Percentiles rank a stretch among this genome's conserved stretches.
Conservation (phyloP, 2,329 filamentous ascomycete species). For the Helotiales sp. region DNA sequence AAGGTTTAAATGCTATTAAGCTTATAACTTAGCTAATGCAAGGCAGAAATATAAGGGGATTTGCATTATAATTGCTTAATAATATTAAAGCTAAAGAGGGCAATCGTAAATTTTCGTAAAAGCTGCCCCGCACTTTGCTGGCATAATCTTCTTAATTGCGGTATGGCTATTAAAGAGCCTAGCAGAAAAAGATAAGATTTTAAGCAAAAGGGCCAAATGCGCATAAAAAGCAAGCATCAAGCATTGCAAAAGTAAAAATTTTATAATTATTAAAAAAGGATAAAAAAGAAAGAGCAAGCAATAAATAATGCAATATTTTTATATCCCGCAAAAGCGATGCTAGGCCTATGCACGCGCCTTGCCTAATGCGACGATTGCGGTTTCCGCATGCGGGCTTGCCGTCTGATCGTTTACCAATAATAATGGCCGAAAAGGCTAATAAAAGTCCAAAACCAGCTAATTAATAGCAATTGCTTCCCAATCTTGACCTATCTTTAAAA, state of each 20-base stretch:
- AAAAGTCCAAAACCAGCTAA: too few species aligned
- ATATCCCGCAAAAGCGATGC: conserved; percentile 10
- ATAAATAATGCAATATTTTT: conserved; percentile 3
- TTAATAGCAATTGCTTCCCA: too few species aligned
- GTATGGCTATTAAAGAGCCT: conserved; percentile 23
- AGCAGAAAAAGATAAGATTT: conserved; percentile 17
- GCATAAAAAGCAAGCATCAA: too few species aligned
- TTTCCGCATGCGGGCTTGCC: neutral
- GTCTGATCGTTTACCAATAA: conserved; percentile 1
- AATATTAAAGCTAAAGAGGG: conserved; percentile 25
- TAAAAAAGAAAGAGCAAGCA: neutral
- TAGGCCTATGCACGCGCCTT: conserved; percentile 8
- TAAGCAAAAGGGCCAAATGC: too few species aligned
- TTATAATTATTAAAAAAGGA: neutral
- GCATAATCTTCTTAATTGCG: conserved; percentile 25
- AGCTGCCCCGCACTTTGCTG: conserved; percentile 25
- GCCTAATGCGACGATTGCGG: neutral
- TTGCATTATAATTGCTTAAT: conserved; percentile 18
- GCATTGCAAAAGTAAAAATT: neutral
- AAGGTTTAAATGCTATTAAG: conserved; percentile 19
- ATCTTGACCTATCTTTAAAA: too few species aligned
- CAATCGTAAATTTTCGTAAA: conserved; percentile 28
- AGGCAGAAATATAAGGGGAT: conserved; percentile 16
- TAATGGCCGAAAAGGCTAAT: too few species aligned
- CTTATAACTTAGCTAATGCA: conserved; percentile 29